Evolutionary conservation across 345 rosid genomes (phyloP).

Genomic region (Tarenaya hassleriana): DNA sequence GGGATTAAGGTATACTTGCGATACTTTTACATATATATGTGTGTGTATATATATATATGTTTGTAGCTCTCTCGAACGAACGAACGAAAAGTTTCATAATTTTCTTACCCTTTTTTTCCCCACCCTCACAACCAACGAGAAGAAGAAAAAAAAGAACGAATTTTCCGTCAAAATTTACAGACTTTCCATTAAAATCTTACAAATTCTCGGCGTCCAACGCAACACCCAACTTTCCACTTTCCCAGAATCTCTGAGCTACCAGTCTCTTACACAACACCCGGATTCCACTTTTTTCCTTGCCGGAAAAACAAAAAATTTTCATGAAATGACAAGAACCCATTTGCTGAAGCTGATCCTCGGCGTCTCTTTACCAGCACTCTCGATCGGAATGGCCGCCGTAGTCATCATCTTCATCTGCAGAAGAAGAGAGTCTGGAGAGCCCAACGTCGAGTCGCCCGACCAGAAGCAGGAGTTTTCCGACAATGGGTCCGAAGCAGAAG

Average conservation of each 20-base stretch:
- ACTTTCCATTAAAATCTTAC: no score
- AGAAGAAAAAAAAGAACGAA: no score
- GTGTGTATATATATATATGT: no score
- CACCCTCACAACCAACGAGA: no score
- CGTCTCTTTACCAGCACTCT: conserved; percentile 32
- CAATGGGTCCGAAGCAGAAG: conserved; percentile 34
- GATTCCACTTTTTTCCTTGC: conserved; percentile 1
- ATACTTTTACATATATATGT: no score
- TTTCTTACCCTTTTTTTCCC: no score
- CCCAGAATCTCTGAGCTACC: not conserved
- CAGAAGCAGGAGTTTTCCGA: conserved; percentile 11
- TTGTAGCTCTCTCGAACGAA: no score
- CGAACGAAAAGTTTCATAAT: no score
- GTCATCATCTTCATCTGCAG: conserved; percentile 26
- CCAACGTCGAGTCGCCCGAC: conserved; percentile 38
- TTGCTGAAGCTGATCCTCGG: conserved; percentile 44
- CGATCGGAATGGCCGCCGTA: conserved; percentile 31
- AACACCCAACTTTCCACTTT: not conserved
- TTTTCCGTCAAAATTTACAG: no score
- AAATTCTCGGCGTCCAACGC: conserved; percentile 6
- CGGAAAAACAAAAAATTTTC: not conserved
- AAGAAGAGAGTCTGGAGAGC: conserved; percentile 23
- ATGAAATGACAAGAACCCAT: conserved; percentile 45
- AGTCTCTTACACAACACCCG: not conserved
- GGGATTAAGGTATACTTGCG: no score